Evolutionary conservation across 2,329 filamentous ascomycete species (phyloP).

Genomic region (Sporothrix variecibatus): DNA sequence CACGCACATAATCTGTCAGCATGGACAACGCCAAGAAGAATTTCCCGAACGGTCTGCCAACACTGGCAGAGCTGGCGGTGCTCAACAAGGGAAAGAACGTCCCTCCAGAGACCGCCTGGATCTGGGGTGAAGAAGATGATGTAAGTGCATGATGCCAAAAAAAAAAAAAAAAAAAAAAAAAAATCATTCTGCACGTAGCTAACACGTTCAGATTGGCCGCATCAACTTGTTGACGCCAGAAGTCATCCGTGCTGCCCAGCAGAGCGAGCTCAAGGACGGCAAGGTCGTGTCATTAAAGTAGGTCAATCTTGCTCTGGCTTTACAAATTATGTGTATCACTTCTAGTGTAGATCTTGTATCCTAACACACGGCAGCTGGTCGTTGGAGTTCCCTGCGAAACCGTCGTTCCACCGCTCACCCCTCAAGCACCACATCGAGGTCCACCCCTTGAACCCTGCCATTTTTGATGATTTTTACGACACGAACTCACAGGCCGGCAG

Average conservation of each 20-base stretch:
- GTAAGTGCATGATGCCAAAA: too few species aligned
- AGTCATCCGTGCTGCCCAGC: background rate
- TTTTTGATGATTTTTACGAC: constrained; percentile 42
- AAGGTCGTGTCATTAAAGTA: constrained; percentile 18
- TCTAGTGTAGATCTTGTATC: rapidly evolving
- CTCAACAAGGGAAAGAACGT: constrained; percentile 23
- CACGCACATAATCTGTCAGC: background rate
- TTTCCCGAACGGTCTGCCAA: constrained; percentile 24
- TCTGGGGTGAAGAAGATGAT: constrained; percentile 25
- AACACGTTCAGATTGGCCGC: constrained; percentile 17
- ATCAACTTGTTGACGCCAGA: constrained; percentile 21
- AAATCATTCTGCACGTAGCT: background rate
- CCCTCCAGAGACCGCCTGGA: constrained; percentile 26
- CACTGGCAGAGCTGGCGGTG: constrained; percentile 22
- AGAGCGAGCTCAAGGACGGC: constrained; percentile 21
- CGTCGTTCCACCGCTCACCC: constrained; percentile 5
- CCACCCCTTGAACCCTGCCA: constrained; percentile 2
- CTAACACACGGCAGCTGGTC: constrained; percentile 12
- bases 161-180: too few species aligned
- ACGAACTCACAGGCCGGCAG: constrained; percentile 50
- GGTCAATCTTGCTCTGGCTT: background rate
- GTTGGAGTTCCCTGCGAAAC: background rate
- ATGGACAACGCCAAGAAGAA: constrained; percentile 22
- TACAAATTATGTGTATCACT: background rate
- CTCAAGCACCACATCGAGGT: constrained; percentile 15